Base-by-base conservation (phyloP, 2,329 filamentous ascomycete species). In the Fusarium nelsonii region DNA sequence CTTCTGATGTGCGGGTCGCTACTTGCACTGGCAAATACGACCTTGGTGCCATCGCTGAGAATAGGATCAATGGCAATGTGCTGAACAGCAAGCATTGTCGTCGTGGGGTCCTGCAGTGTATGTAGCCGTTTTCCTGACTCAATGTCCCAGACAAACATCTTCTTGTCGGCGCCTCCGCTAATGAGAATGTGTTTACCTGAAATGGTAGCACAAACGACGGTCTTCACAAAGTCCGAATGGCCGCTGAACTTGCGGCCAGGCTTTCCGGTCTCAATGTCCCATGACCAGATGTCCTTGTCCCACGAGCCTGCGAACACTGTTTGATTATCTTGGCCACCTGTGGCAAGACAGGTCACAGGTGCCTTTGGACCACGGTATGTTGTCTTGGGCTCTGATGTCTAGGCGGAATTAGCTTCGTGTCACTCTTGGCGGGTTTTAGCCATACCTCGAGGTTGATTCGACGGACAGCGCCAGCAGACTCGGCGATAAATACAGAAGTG, bases 271-370 rank as follows among this genome's bases (percentile, higher is more conserved):
- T 84, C 81, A 33, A 91, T 81, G 73, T 92, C 85, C 92, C 93
- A 97, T 33, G 91, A 92, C 90, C 94, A 97, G 60, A 98, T 87
- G 20, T 88, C 86, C 81, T 97, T 97, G 81, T 99, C 95, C 96
- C 96, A 99, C 62, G 91, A 96, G 34, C 94, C 95, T 26, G 93
- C 93, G 78, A 93, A 97, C 12, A 97, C 76, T 2, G 85, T 91
- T 51, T 78, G 80, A 63, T 83, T 84, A 28, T 81, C 81, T 6
- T 82, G 78, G 15, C 88, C 86, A 44, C 87, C 90, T 36, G 93
- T 83, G 16, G 91, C 88, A 30, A 97, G 80, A 70, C 91, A 92
- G 11, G 93, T 95, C 11, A 97, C 84, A 2, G 96, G 96, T 5
- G 93, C 91, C 45, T 86, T 87, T 18, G 94, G 92, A 3, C 93